Base-by-base conservation (phyloP, 805 yeast genomes). In the Ascoidea tarda region DNA sequence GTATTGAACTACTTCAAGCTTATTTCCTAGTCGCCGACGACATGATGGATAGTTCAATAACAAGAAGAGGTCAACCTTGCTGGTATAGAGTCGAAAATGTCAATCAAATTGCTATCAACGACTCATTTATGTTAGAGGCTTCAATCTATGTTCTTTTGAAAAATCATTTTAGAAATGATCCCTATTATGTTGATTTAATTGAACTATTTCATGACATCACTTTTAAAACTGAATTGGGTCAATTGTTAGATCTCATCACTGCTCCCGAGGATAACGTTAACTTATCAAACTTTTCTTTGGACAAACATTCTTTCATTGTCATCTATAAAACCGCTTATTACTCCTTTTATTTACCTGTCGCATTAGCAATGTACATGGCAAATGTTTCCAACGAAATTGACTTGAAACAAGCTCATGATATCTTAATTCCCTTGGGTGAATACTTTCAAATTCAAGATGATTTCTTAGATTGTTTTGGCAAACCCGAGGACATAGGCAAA, bases 381-480 rank as follows among this genome's bases (percentile, higher is more conserved):
- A 98, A 96, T 52, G 66, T 85, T 60, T 74, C 74, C 55, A 74
- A 77, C 61, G 84, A 76, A 53, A 67, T 71, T 60, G 96, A 91
- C 68, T 77, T 93, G 66, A 77, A 86, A 66, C 98, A 91, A 73
- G 96, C 88, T 16, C 76, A 75, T 57, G 93, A 87, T 60, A 81
- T 93, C 47, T 76, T 93, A 68, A 82, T 93, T 58, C 97, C 97
- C 53, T 78, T 93, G 60, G 99, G 99, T 55, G 97, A 93, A 69
- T 93, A 93, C 69, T 93, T 93, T 83, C 99, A 93, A 74, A 87
- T 93, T 60, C 99, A 93, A 73, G 99, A 93, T 66, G 99, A 93
- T 69, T 93, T 76, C 73, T 78, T 93, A 59, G 99, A 93, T 70
- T 87, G 96, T 69, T 93, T 87, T 65, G 99, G 99, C 59, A 88